These are phyloP conservation scores for Carex kokanica DNA, from an alignment of 176 grass and related monocot genomes.

Conservation along the genomic window DNA sequence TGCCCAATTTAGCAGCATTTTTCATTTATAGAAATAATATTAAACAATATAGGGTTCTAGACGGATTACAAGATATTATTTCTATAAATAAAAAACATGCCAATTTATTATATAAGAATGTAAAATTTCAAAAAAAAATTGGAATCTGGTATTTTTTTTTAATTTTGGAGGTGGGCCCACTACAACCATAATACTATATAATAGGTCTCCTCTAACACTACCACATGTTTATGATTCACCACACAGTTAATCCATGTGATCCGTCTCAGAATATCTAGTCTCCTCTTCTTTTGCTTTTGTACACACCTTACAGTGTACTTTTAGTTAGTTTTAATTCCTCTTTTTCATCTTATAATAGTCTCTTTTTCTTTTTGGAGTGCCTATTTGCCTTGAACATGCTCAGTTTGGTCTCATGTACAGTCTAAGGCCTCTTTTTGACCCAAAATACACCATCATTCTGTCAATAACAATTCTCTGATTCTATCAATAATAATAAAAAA, in stretches of 20 bases:
- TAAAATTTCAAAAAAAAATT: not conserved
- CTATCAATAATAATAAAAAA: conserved; percentile 25
- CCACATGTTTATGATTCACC: not conserved
- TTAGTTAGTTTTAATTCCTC: not conserved
- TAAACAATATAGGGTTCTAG: too few relatives aligned
- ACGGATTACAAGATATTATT: too few relatives aligned
- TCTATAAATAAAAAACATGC: too few relatives aligned
- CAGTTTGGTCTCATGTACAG: conserved; percentile 9
- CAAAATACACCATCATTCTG: conserved; percentile 17
- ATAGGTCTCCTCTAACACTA: not conserved
- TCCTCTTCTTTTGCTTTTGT: conserved; percentile 8
- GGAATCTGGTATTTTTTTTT: not conserved
- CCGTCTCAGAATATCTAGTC: not conserved
- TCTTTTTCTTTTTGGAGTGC: conserved; percentile 5
- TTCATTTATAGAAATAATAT: too few relatives aligned
- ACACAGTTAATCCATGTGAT: not conserved
- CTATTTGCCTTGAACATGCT: conserved; percentile 11
- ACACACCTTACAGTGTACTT: not conserved
- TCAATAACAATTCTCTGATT: conserved; percentile 25
- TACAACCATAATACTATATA: not conserved
- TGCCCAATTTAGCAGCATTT: not conserved
- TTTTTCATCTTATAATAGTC: conserved; percentile 11
- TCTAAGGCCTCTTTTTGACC: conserved; percentile 19
- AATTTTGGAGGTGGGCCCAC: not conserved
- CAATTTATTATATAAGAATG: too few relatives aligned